Evolutionary conservation across 495 filamentous ascomycete species (phyloP).

Genomic region (Penicillium argentinense): DNA sequence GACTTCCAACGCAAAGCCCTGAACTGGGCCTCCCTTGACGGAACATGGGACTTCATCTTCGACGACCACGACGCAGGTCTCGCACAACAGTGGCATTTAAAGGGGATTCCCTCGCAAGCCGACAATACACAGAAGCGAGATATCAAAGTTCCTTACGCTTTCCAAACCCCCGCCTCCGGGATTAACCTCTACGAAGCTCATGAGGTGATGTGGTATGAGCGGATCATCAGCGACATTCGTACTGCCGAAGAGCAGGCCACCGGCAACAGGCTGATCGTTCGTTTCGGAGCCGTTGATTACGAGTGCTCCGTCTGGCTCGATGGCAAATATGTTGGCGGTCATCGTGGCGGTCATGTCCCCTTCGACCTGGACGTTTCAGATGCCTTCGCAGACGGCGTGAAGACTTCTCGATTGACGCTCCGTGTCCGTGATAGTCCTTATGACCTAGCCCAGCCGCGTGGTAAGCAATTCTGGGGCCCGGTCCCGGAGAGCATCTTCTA

Average conservation of each 20-base stretch:
- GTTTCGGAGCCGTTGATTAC: slow-evolving; percentile 41
- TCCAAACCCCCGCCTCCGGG: slow-evolving; percentile 56
- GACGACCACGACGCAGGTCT: slow-evolving; percentile 56
- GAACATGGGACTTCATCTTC: slow-evolving; percentile 56
- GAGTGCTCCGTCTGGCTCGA: slow-evolving; percentile 37
- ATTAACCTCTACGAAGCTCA: slow-evolving; percentile 54
- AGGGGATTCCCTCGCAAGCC: slow-evolving; percentile 20
- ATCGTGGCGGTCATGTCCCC: slow-evolving; percentile 39
- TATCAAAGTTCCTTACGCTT: slow-evolving; percentile 59
- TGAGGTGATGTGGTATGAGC: slow-evolving; percentile 62
- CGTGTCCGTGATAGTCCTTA: slow-evolving; percentile 33
- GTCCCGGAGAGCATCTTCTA: slow-evolving; percentile 44
- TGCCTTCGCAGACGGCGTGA: slow-evolving; percentile 5
- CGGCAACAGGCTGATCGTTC: slow-evolving; percentile 25
- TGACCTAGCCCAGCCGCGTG: slow-evolving; percentile 39
- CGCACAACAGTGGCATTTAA: slow-evolving; percentile 29
- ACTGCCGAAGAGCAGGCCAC: slow-evolving; percentile 14
- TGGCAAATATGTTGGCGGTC: slow-evolving; percentile 22
- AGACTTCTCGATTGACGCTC: slow-evolving; percentile 22
- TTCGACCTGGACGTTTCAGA: slow-evolving; percentile 38
- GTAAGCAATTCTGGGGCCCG: slow-evolving; percentile 42
- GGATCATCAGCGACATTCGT: slow-evolving; percentile 47
- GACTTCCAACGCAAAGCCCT: slow-evolving; percentile 53
- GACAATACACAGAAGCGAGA: slow-evolving; percentile 25
- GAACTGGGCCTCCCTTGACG: slow-evolving; percentile 54